phyloP scores from a whole-genome alignment of 2,329 filamentous ascomycete genomes.

The Zopfia rhizophila region DNA sequence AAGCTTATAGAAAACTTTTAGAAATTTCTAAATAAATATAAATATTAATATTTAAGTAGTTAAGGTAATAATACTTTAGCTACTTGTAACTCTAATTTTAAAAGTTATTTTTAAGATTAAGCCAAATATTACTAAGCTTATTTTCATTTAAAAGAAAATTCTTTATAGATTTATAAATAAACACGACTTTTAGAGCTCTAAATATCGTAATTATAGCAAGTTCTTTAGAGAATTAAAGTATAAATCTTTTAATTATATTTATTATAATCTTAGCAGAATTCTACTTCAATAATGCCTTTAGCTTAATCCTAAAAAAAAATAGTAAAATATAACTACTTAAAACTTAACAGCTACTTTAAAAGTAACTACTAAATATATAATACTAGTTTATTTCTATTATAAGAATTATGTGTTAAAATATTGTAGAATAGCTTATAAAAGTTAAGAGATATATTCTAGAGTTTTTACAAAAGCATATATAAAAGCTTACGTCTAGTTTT shows the following conservation, averaged over 20 bases:
- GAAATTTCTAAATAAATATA: neutral
- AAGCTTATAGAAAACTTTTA: conserved; percentile 16
- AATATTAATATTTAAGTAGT: conserved; percentile 46
- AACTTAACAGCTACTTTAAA: neutral
- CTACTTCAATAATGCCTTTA: too few species aligned
- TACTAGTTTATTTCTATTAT: too few species aligned
- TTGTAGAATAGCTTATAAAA: too few species aligned
- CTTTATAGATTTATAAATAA: conserved; percentile 21
- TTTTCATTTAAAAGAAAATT: conserved; percentile 51
- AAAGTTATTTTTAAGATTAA: conserved; percentile 40
- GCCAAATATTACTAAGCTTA: conserved; percentile 33
- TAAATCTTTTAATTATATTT: conserved; percentile 16
- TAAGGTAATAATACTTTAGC: conserved; percentile 55
- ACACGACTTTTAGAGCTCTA: conserved; percentile 31
- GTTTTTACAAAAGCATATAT: too few species aligned
- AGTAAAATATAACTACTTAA: conserved; percentile 1
- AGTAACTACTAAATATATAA: conserved; percentile 1
- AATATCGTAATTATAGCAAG: conserved; percentile 16
- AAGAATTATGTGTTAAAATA: too few species aligned
- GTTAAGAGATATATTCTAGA: too few species aligned
- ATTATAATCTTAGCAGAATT: conserved; percentile 9
- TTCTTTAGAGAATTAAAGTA: conserved; percentile 19
- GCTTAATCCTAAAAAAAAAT: neutral
- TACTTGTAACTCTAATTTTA: conserved; percentile 50
- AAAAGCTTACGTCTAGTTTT: too few species aligned